These are phyloP conservation scores for Leccinum truebloodii DNA, from an alignment of 768 basidiomycete species.

Conservation along the genomic window DNA sequence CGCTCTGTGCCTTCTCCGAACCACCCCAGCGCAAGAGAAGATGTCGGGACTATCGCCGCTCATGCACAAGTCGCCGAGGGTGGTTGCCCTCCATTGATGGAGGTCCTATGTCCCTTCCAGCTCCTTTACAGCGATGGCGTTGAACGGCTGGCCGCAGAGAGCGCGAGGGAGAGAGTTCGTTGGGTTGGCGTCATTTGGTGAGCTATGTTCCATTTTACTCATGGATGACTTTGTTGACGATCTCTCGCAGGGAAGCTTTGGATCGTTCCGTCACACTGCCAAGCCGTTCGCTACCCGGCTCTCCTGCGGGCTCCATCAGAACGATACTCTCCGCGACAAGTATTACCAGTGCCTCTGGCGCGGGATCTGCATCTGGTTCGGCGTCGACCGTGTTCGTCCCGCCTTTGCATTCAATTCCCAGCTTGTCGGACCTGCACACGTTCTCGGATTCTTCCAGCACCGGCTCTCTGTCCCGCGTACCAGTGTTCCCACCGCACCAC, in stretches of 20 bases:
- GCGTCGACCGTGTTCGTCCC: constrained; percentile 79
- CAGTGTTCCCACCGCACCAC: constrained; percentile 58
- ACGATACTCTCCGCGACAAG: constrained; percentile 62
- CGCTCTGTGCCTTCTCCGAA: constrained; percentile 79
- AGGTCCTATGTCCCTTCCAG: constrained; percentile 86
- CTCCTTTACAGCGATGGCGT: constrained; percentile 88
- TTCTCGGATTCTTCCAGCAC: constrained; percentile 44
- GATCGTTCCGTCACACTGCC: constrained; percentile 60
- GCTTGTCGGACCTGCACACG: constrained; percentile 63
- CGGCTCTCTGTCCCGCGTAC: constrained; percentile 40
- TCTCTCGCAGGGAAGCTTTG: constrained; percentile 66
- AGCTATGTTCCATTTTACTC: constrained; percentile 22
- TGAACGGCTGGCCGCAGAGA: constrained; percentile 87
- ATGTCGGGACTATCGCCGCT: constrained; percentile 86
- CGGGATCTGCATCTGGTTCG: constrained; percentile 54
- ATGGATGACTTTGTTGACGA: neutral
- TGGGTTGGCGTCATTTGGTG: constrained; percentile 94
- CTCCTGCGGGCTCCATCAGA: constrained; percentile 60
- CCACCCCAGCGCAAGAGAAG: constrained; percentile 79
- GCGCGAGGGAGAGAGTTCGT: constrained; percentile 78
- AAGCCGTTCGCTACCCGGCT: constrained; percentile 42
- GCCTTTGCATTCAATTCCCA: constrained; percentile 67
- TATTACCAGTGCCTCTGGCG: constrained; percentile 37
- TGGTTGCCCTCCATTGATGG: constrained; percentile 52
- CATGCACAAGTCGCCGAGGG: constrained; percentile 51